A percentile compares a stretch with the other conserved stretches of the same genome.
phyloP scores from a whole-genome alignment of 495 filamentous ascomycete genomes.

The Corynascus novoguineensis region DNA sequence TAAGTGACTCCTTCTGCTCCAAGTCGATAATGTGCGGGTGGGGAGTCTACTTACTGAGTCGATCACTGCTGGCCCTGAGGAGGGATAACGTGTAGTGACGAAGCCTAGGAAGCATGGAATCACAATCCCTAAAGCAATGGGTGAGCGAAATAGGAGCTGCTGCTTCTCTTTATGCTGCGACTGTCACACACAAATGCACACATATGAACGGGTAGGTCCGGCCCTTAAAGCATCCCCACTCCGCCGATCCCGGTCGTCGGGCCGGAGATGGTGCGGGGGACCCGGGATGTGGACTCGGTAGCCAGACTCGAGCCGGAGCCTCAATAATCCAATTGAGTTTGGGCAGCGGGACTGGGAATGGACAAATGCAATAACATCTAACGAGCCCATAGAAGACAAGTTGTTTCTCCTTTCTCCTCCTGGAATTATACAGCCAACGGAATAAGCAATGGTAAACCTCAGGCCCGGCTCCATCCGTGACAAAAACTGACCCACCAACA shows the following conservation, averaged over 20 bases:
- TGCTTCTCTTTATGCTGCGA: too few species aligned
- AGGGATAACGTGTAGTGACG: not conserved
- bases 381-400: too few species aligned
- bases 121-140: too few species aligned
- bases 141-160: too few species aligned
- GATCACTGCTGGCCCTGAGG: not conserved
- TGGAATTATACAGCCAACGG: too few species aligned
- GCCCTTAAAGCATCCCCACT: constrained; percentile 3
- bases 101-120: not conserved
- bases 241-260: constrained; percentile 5
- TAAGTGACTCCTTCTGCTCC: too few species aligned
- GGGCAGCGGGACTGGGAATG: not conserved
- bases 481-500: too few species aligned
- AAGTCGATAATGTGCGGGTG: not conserved
- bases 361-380: too few species aligned
- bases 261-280: constrained; percentile 9
- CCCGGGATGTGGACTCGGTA: constrained; percentile 12
- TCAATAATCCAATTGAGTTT: too few species aligned
- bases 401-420: too few species aligned
- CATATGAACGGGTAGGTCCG: not conserved
- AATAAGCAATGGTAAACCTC: too few species aligned
- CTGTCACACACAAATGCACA: not conserved
- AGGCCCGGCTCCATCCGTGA: too few species aligned
- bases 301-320: not conserved
- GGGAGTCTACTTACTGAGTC: not conserved